Base-by-base conservation (phyloP, 2,329 filamentous ascomycete genomes). In the Alternaria burnsii region DNA sequence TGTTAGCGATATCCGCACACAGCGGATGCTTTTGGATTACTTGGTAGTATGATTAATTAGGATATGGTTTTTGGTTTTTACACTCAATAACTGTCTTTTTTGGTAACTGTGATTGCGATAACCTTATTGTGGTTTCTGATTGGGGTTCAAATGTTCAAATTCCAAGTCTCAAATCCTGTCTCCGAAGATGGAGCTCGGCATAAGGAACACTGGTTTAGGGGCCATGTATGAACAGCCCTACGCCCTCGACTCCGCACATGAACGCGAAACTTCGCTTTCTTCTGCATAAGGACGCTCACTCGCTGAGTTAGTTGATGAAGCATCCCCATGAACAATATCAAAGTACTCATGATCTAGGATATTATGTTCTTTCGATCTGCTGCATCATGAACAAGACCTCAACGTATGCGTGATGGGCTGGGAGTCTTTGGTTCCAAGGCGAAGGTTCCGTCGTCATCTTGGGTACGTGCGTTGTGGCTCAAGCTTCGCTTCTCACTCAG, bases 401-500 rank as follows among this genome's bases (percentile, higher is more conserved):
- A 32, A 34, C 30, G 22, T 28, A 7, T 40, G 36, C 30, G 14
- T 12, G 14, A 34, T 20, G 18, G 14, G 0, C 16, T 20, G 34
- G 10, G 4, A 20, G 48, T 36, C 48, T 22, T 18, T 38, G 18
- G 32, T 26, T 11, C 34, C 34, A 26, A 36, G 24, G 3, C 24
- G 20, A 52, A 16, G 32, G 16, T 40, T 40, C 20, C 47, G 30
- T 40, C 48, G 32, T 36, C 22, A 40, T 52, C 12, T 20, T 14
- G 34, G 22, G 48, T 40, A 22, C 42, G 38, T 55, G 43, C 44
- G 18, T 40, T n/a, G 30, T 44, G 44, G 34, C 44, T 59, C 26
- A 26, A 40, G 50, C 32, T 42, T n/a, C 34, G 22, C 52, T 56
- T 54, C 52, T 32, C 52, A 59, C 60, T 52, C 51, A 11, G 22